phyloP scores from a whole-genome alignment of 805 yeast genomes.

The Hanseniaspora pseudoguilliermondii region DNA sequence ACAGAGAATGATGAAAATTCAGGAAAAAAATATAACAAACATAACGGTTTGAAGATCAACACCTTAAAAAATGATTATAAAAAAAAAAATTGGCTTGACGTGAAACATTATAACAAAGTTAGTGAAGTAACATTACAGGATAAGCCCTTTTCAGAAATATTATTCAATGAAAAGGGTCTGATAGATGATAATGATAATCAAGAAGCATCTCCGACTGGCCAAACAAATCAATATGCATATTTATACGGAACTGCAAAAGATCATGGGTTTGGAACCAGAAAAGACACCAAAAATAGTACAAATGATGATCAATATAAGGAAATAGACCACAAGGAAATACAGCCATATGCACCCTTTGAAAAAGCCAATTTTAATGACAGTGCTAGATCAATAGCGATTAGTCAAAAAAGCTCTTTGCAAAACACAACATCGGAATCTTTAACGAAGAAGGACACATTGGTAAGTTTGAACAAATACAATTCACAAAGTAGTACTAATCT shows the following conservation, averaged over 20 bases:
- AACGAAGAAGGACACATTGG: background rate
- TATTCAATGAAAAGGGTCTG: background rate
- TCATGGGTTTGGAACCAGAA: slow-evolving; percentile 8
- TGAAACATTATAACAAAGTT: slow-evolving; percentile 3
- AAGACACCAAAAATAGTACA: background rate
- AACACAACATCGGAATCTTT: background rate
- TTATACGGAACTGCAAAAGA: slow-evolving; percentile 8
- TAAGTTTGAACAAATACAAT: background rate
- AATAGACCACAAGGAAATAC: background rate
- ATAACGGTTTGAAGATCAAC: background rate
- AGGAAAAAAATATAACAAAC: background rate
- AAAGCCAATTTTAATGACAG: background rate
- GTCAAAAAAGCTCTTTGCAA: background rate
- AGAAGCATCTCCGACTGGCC: background rate
- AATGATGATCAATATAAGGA: background rate
- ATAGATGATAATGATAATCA: background rate
- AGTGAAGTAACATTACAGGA: background rate
- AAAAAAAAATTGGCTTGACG: background rate
- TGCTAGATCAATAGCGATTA: background rate
- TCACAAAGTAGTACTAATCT: background rate
- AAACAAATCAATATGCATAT: background rate
- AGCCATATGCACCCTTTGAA: background rate
- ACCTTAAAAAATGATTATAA: background rate
- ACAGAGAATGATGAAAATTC: background rate
- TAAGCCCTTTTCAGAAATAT: background rate